These are phyloP conservation scores for Lachnellula hyalina DNA, from an alignment of 2,329 filamentous ascomycete genomes.

Conservation along the genomic window DNA sequence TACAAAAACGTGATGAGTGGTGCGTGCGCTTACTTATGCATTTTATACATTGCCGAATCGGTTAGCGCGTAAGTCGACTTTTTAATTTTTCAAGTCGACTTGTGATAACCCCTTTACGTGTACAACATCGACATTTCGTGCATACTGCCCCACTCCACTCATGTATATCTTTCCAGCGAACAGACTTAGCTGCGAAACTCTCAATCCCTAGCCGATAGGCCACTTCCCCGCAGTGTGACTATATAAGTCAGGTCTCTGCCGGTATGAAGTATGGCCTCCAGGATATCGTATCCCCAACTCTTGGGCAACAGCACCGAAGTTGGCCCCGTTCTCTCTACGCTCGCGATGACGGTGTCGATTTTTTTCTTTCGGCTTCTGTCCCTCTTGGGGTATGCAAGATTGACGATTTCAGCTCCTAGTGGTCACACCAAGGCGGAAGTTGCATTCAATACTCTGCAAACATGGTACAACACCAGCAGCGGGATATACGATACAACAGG, in stretches of 20 bases:
- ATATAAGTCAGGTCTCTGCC: neutral
- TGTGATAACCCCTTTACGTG: no score
- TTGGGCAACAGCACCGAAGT: slow-evolving; percentile 2
- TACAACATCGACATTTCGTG: neutral
- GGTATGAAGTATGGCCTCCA: slow-evolving; percentile 1
- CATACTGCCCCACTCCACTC: neutral
- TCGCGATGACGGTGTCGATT: neutral
- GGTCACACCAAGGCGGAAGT: slow-evolving; percentile 20
- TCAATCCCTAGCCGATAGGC: neutral
- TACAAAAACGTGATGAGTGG: no score
- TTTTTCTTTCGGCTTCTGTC: neutral
- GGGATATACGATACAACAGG: slow-evolving; percentile 59
- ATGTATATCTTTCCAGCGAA: no score
- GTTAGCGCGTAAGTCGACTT: no score
- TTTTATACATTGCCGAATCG: no score
- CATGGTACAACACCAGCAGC: slow-evolving; percentile 54
- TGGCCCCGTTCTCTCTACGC: neutral
- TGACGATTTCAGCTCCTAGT: neutral
- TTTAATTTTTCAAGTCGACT: no score
- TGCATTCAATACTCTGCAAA: slow-evolving; percentile 45
- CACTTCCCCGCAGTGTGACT: neutral
- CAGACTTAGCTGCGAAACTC: neutral
- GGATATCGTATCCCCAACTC: neutral
- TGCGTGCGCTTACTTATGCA: no score
- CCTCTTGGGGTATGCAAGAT: neutral